phyloP scores from a whole-genome alignment of 169 alveolate species.

The Babesia bigemina region DNA sequence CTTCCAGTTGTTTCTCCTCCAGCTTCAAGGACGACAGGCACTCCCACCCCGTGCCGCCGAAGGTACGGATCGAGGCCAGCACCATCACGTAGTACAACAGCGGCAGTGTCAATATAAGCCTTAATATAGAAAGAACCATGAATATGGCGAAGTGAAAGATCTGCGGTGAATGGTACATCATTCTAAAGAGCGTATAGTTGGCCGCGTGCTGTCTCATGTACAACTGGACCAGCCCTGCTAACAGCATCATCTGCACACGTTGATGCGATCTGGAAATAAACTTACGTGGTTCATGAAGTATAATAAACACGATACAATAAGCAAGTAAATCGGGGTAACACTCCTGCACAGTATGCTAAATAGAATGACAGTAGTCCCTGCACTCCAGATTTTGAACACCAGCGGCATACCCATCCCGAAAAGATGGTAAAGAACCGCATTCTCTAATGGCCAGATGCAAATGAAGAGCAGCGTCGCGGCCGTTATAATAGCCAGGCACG shows the following conservation, averaged over 20 bases:
- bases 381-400: slow-evolving; percentile 27
- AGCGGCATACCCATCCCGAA: slow-evolving; percentile 50
- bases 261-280: not conserved
- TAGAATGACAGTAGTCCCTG: slow-evolving; percentile 17
- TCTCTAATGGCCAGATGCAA: slow-evolving; percentile 38
- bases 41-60: slow-evolving; percentile 59
- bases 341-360: slow-evolving; percentile 30
- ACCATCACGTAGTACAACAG: slow-evolving; percentile 42
- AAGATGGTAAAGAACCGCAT: slow-evolving; percentile 7
- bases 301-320: slow-evolving; percentile 4
- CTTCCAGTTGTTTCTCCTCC: slow-evolving; percentile 11
- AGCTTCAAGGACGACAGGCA: slow-evolving; percentile 31
- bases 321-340: slow-evolving; percentile 24
- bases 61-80: slow-evolving; percentile 25
- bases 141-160: not conserved
- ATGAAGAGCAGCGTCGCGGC: slow-evolving; percentile 15
- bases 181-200: not conserved
- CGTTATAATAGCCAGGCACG: slow-evolving; percentile 2
- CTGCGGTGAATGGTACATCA: slow-evolving; percentile 14
- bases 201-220: not conserved
- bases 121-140: slow-evolving; percentile 3
- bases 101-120: slow-evolving; percentile 39
- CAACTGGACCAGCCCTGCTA: slow-evolving; percentile 18
- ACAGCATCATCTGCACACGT: slow-evolving; percentile 12
- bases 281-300: slow-evolving; percentile 50